Evolutionary conservation across 1,139 yeast genomes (phyloP).

Genomic region (Suhomyces choctaworum): DNA sequence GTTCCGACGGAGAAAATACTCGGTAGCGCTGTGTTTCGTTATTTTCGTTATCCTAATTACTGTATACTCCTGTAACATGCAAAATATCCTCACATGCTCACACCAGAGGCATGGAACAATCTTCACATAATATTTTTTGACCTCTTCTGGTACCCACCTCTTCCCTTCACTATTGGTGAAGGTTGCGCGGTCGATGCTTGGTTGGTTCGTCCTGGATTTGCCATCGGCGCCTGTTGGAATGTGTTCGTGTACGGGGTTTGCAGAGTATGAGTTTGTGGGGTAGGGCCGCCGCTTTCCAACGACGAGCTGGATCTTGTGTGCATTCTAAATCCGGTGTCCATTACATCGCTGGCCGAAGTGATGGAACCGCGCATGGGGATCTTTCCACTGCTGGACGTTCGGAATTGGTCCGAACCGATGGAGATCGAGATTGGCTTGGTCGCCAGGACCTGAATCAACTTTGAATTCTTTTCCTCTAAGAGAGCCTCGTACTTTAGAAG

Average conservation of each 20-base stretch:
- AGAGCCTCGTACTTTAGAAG: conserved; percentile 37
- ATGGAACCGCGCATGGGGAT: conserved; percentile 9
- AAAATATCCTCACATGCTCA: too few relatives aligned
- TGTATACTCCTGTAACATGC: too few relatives aligned
- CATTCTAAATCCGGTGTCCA: conserved; percentile 4
- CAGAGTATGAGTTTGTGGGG: conserved; percentile 7
- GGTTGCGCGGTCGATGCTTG: conserved; percentile 12
- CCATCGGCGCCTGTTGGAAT: not conserved
- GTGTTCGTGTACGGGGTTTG: conserved; percentile 1
- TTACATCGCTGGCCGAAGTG: conserved; percentile 9
- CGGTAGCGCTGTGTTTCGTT: too few relatives aligned
- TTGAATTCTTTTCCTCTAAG: conserved; percentile 40
- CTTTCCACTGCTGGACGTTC: conserved; percentile 9
- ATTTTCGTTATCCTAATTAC: too few relatives aligned
- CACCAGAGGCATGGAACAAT: too few relatives aligned
- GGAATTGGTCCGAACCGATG: conserved; percentile 10
- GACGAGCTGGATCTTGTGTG: conserved; percentile 16
- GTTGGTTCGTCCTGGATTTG: conserved; percentile 5
- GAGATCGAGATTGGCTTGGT: conserved; percentile 49
- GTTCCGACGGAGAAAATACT: too few relatives aligned
- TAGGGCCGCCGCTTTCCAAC: conserved; percentile 10
- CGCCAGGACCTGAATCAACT: conserved; percentile 37
- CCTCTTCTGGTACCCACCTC: conserved; percentile 54
- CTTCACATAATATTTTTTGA: conserved; percentile 36
- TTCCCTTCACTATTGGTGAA: conserved; percentile 43